These are phyloP conservation scores for Lachnellula hyalina DNA, from an alignment of 2,329 filamentous ascomycete genomes.

Conservation along the genomic window DNA sequence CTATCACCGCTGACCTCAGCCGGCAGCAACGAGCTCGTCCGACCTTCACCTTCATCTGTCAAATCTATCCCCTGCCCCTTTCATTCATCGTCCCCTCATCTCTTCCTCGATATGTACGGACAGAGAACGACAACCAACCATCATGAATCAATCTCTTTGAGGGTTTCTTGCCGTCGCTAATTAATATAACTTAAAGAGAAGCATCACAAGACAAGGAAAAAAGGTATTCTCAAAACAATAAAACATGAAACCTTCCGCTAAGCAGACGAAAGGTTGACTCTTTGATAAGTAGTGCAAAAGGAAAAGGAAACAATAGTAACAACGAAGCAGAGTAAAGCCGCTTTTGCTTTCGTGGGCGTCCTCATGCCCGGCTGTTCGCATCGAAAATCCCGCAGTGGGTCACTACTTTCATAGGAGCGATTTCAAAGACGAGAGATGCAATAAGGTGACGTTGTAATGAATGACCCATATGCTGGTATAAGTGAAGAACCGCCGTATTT, in stretches of 20 bases:
- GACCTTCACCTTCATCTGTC: not conserved
- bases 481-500: conserved; percentile 28
- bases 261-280: not conserved
- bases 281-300: conserved; percentile 3
- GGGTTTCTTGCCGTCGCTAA: not conserved
- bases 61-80: not conserved
- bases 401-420: not conserved
- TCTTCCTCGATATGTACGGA: not conserved
- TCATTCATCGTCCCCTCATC: not conserved
- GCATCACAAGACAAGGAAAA: not conserved
- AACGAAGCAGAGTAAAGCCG: conserved; percentile 22
- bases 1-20: not conserved
- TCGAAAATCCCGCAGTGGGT: not conserved
- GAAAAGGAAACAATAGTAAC: conserved; percentile 20
- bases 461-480: conserved; percentile 28
- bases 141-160: not conserved
- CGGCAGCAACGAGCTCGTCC: not conserved
- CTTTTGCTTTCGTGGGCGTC: conserved; percentile 5
- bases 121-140: not conserved
- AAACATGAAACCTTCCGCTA: not conserved
- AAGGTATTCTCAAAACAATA: not conserved
- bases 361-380: conserved; percentile 1
- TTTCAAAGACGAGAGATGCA: conserved; percentile 12
- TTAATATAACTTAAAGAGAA: conserved; percentile 6
- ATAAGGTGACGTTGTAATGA: conserved; percentile 15